phyloP scores from a whole-genome alignment of 2,329 filamentous ascomycete genomes.

The Dryadomyces sulphureus region DNA sequence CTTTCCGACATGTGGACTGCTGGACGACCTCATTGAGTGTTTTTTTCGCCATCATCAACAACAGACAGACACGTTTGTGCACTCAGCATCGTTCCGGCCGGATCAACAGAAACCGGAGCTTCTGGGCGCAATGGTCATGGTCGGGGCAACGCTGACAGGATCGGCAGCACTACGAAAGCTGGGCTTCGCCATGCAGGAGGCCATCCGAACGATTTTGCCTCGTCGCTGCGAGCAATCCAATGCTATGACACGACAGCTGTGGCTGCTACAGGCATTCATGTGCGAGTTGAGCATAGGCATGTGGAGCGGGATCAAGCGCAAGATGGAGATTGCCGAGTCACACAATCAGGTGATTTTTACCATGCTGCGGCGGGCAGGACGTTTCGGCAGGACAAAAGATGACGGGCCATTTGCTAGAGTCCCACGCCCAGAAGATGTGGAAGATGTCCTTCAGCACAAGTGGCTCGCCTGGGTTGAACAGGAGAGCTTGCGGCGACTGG shows the following conservation, averaged over 20 bases:
- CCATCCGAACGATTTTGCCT: constrained; percentile 25
- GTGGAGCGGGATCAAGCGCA: constrained; percentile 39
- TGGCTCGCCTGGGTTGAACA: constrained; percentile 7
- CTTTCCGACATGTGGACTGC: constrained; percentile 44
- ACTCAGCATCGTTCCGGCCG: constrained; percentile 43
- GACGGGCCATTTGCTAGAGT: neutral
- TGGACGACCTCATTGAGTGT: constrained; percentile 47
- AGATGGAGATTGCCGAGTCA: constrained; percentile 42
- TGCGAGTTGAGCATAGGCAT: constrained; percentile 33
- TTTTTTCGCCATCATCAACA: constrained; percentile 42
- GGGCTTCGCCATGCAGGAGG: constrained; percentile 39
- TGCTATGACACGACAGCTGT: constrained; percentile 23
- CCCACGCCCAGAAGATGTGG: neutral
- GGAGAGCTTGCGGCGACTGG: constrained; percentile 27
- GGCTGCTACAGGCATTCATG: constrained; percentile 33
- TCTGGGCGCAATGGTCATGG: constrained; percentile 42
- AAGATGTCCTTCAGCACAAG: constrained; percentile 4
- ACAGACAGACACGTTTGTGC: constrained; percentile 44
- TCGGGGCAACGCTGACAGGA: constrained; percentile 44
- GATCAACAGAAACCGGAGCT: constrained; percentile 42
- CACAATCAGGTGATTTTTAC: constrained; percentile 15
- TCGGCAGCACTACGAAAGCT: constrained; percentile 39
- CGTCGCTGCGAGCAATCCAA: constrained; percentile 32
- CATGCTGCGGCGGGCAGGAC: constrained; percentile 7
- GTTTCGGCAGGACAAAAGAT: constrained; percentile 4